phyloP scores from a whole-genome alignment of 345 rosid species.

The Nasturtium officinale region DNA sequence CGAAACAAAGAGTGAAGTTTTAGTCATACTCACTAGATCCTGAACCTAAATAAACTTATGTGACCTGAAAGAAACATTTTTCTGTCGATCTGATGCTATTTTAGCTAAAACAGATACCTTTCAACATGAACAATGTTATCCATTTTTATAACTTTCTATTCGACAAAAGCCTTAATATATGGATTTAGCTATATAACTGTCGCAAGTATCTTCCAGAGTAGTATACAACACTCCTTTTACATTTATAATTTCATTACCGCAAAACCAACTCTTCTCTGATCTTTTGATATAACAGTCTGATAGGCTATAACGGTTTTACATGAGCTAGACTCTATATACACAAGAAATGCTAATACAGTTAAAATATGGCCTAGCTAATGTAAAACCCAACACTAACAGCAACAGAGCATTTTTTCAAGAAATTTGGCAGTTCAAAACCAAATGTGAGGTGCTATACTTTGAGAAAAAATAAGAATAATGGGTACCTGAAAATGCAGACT shows the following conservation, averaged over 20 bases:
- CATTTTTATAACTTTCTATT: neutral
- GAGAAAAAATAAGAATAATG: conserved; percentile 1
- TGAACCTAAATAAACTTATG: conserved; percentile 7
- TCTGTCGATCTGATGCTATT: neutral
- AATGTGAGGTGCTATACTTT: neutral
- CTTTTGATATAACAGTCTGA: neutral
- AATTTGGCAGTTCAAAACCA: neutral
- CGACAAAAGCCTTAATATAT: neutral
- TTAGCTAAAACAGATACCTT: neutral
- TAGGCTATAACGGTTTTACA: neutral
- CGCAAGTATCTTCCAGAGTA: neutral
- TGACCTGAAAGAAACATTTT: neutral
- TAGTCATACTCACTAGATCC: conserved; percentile 17
- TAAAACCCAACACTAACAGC: conserved; percentile 7
- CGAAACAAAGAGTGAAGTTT: conserved; percentile 14
- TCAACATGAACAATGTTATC: neutral
- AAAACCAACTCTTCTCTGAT: neutral
- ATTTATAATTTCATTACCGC: neutral
- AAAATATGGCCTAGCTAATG: conserved; percentile 12
- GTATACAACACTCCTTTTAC: conserved; percentile 2
- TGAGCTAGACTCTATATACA: neutral
- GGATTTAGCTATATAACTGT: neutral
- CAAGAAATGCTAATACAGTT: neutral
- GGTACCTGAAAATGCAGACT: conserved; percentile 81
- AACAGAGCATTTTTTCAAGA: neutral